Evolutionary conservation across 805 yeast species (phyloP), one percentile per base, ranked within the genome.

Genomic region (Pichia pseudocactophila): DNA sequence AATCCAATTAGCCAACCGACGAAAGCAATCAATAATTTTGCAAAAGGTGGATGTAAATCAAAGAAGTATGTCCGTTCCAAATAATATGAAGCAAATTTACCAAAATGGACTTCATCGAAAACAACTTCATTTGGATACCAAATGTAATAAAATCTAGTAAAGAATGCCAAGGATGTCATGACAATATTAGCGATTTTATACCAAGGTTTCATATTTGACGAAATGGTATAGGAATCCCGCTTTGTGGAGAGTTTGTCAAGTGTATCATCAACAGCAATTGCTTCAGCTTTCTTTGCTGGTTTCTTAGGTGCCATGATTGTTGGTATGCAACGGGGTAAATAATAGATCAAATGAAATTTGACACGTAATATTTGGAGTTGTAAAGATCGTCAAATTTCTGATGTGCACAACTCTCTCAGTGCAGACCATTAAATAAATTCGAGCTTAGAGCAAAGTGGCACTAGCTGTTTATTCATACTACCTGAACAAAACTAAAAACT

Each of bases 11-110:
- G 54, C 71, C 81, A 87, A 34, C 98, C 99, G 32, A 82, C 86
- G 45, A 80, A 72, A 0, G 97, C 97, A 63, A 90, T 86, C 51
- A 89, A 70, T 60, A 92, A 70, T 62, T 92, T 92, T 42, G 96
- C 98, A 63, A 92, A 86, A 18, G 99, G 99, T 9, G 99, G 99
- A 65, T 92, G 99, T 40, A 92, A 78, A 64, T 92, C 99, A 57
- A 92, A 92, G 62, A 87, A 92, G 62, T 85, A 92, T 0, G 96
- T 82, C 48, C 96, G 73, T 62, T 90, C 84, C 46, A 90, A 65
- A 62, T 90, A 90, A 63, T 83, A 82, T 2, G 87, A 76, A 7
- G 90, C 90, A 60, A 83, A 83, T 55, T 83, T 83, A 30, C 95
- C 95, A 55, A 84, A 84, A 61, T 84, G 94, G 17, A 82, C 92